Evolutionary conservation across 495 filamentous ascomycete species (phyloP), one percentile per base, ranked within the genome.

Genomic region (Daldinia caldariorum): DNA sequence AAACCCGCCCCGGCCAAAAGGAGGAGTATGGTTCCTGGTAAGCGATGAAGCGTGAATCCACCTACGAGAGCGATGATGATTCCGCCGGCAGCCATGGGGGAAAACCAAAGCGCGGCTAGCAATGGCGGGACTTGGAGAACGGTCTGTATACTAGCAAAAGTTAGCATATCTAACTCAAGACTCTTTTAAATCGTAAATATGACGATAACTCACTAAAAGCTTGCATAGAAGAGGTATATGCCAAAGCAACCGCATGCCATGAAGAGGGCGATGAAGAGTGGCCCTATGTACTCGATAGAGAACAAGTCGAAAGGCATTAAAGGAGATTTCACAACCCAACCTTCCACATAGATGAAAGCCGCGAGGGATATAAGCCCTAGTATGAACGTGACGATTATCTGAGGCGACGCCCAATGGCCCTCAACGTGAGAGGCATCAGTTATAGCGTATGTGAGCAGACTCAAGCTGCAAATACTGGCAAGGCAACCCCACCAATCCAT

Each of bases 401-500:
- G 90, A 18, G 89, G 88, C 7, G 89, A 89, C 38, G 70, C 77
- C 90, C 90, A 93, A 14, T 85, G 81, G 16, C 87, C 70, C 0
- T 85, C 82, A 1, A 88, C 88, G 70, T 89, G 84, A 0, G 89
- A 83, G 37, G 83, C 85, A 41, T 91, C 87, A 7, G 90, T 91
- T 67, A 92, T 84, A 4, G 90, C 87, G 71, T 89, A 92, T 8
- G 91, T 87, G 38, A 91, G 76, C 9, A 93, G 78, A 37, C 90
- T 83, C 13, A 89, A 71, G 0, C 88, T 89, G 0, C 80, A 74
- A 1, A 89, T 75, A 3, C 88, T 87, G 8, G 89, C 74, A 4
- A 80, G 58, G 5, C 58, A 58, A n/a, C 70, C 70, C 55, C 18
- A 57, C 70, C 70, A 63, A 22, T 63, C 61, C 61, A 63, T 63